Evolutionary conservation across 148 eudicot genomes (phyloP).

Genomic region (Fagopyrum homotropicum): DNA sequence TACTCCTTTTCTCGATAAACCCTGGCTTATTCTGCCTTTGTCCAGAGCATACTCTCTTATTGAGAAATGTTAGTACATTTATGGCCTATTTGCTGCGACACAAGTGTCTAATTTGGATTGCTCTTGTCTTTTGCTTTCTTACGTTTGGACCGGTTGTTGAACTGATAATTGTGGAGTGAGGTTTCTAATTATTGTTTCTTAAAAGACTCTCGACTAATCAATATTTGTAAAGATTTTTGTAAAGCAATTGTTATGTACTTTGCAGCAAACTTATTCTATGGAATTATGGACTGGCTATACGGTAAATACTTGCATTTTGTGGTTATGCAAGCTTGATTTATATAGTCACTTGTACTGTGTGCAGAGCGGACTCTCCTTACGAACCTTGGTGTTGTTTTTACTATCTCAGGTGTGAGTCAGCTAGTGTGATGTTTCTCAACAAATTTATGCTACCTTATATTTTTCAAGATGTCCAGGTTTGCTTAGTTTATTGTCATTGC

Average conservation of each 20-base stretch:
- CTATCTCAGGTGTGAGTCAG: neutral
- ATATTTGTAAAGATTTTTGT: neutral
- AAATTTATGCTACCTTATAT: neutral
- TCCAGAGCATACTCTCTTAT: neutral
- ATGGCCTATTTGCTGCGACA: neutral
- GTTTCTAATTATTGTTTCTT: neutral
- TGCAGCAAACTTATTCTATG: neutral
- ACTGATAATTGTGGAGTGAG: neutral
- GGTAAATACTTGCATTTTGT: neutral
- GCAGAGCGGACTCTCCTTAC: neutral
- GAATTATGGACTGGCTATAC: neutral
- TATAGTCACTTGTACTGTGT: too few species aligned
- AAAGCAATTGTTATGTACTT: neutral
- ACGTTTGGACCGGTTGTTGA: neutral
- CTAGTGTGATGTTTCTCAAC: neutral
- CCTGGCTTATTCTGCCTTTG: neutral
- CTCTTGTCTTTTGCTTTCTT: neutral
- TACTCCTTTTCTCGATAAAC: neutral
- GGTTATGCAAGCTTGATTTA: too few species aligned
- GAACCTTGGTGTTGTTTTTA: neutral
- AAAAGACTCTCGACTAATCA: neutral
- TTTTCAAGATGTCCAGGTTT: neutral
- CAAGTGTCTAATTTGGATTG: neutral
- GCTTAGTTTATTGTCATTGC: constrained; percentile 6
- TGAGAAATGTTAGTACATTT: neutral